Evolutionary conservation across 768 basidiomycete species (phyloP).

Genomic region (Hortiboletus flavorubellus): DNA sequence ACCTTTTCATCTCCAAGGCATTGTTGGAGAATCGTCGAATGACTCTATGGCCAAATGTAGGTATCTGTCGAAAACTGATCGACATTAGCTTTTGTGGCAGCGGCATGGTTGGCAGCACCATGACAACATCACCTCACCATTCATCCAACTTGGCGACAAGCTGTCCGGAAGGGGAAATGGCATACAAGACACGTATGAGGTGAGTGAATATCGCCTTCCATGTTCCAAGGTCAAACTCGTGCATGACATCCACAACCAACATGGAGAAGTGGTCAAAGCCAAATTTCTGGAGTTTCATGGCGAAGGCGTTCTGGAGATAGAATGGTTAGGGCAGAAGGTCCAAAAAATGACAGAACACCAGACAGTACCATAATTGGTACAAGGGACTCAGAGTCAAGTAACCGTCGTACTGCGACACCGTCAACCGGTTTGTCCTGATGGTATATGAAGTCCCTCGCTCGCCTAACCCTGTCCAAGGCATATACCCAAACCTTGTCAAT

Average conservation of each 20-base stretch:
- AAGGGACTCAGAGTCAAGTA: neutral
- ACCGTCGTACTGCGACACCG: neutral
- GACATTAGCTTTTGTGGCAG: neutral
- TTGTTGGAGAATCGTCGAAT: conserved; percentile 23
- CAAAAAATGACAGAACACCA: neutral
- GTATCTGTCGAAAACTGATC: conserved; percentile 13
- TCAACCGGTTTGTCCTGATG: neutral
- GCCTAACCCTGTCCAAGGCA: neutral
- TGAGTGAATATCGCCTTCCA: conserved; percentile 38
- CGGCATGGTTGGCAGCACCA: neutral
- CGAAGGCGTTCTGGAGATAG: conserved; percentile 34
- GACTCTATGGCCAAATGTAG: conserved; percentile 21
- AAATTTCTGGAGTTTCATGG: conserved; percentile 9
- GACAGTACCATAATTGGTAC: neutral
- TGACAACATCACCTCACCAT: conserved; percentile 12
- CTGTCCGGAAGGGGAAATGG: neutral
- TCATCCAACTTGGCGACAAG: conserved; percentile 21
- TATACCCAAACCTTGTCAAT: neutral
- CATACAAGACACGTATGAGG: conserved; percentile 31
- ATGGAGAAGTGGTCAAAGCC: conserved; percentile 24
- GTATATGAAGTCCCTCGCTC: neutral
- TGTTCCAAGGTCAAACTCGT: conserved; percentile 39
- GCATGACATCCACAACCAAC: conserved; percentile 36
- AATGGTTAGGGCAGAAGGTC: neutral
- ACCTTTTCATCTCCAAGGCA: conserved; percentile 20